Evolutionary conservation across 2,329 filamentous ascomycete species (phyloP), one percentile per base, ranked within the genome.

Genomic region (Aspergillus calidoustus): DNA sequence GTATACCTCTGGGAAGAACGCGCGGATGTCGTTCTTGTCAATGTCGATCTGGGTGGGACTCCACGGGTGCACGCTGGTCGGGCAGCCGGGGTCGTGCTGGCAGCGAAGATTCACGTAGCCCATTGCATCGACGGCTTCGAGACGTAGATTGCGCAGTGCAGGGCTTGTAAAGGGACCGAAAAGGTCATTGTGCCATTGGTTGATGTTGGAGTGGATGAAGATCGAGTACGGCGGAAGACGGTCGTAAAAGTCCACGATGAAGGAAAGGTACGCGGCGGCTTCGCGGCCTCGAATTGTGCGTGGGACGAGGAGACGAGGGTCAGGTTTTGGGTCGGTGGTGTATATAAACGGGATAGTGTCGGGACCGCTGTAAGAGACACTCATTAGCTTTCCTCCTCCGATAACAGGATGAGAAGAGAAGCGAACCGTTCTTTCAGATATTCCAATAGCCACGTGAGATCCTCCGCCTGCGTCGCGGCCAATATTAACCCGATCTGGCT

Each of bases 191-290:
- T 87, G 84, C 84, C 84, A 86, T 51, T 83, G 78, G 54, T 77
- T 77, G 23, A 84, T 80, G 61, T 88, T 83, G 13, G 83, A 81
- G 69, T 89, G 87, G 73, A 87, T 83, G 74, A 90, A 87, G 65
- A 89, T 82, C 34, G 80, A 79, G 63, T 88, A 80, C 57, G 87
- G 85, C 2, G 85, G 82, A 4, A 89, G 80, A 3, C 78, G 68
- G 64, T 88, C 80, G 75, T 89, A 89, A 71, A 84, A 81, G 70
- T 87, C 85, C 68, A 87, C 82, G 68, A 89, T 82, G 73, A 86
- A 88, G 44, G 81, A 84, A 43, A 88, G 79, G 70, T 89, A 89
- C 7, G 86, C 82, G 76, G 86, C 84, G 38, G 84, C 86, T 74
- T 89, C 87, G 68, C 87, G 84, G 38, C 87, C 87, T 72, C 87